Percentiles rank a stretch among this genome's conserved stretches.
phyloP scores from a whole-genome alignment of 73 alveolate genomes.

The Stentor coeruleus region DNA sequence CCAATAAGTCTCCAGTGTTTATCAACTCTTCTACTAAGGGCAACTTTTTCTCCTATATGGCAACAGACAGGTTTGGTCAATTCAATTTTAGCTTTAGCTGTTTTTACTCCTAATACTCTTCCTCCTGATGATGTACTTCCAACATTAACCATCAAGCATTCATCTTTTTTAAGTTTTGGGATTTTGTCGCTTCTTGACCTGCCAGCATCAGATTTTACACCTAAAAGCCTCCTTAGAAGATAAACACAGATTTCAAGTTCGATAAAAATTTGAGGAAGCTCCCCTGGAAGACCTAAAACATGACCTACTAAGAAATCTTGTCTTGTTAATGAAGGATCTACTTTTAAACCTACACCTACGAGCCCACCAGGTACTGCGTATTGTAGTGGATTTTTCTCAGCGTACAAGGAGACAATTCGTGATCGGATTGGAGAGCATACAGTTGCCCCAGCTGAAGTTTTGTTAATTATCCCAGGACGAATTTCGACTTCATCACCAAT shows the following conservation, averaged over 20 bases:
- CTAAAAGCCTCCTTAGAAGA: slow-evolving; percentile 86
- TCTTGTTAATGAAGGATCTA: slow-evolving; percentile 98
- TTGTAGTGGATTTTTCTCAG: slow-evolving; percentile 95
- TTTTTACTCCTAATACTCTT: slow-evolving; percentile 43
- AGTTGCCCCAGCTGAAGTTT: slow-evolving; percentile 57
- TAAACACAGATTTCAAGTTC: slow-evolving; percentile 48
- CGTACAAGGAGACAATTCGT: slow-evolving; percentile 82
- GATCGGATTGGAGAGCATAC: slow-evolving; percentile 73
- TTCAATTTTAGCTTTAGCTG: slow-evolving; percentile 35
- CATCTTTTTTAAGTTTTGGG: slow-evolving; percentile 44
- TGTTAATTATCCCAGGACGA: slow-evolving; percentile 96
- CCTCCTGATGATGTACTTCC: slow-evolving; percentile 61
- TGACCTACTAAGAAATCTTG: slow-evolving; percentile 85
- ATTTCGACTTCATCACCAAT: slow-evolving; percentile 97
- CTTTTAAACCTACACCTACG: slow-evolving; percentile 97
- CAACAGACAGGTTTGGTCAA: slow-evolving; percentile 58
- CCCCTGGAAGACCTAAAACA: slow-evolving; percentile 98
- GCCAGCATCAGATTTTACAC: slow-evolving; percentile 86
- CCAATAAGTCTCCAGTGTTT: slow-evolving; percentile 96
- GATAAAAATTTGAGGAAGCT: slow-evolving; percentile 89
- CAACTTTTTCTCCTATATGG: slow-evolving; percentile 49
- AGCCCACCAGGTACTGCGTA: slow-evolving; percentile 99
- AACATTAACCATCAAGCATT: slow-evolving; percentile 51
- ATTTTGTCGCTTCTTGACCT: slow-evolving; percentile 44
- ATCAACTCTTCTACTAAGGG: slow-evolving; percentile 75